phyloP scores from a whole-genome alignment of 306 rosid genomes.

The Prunus salicina region DNA sequence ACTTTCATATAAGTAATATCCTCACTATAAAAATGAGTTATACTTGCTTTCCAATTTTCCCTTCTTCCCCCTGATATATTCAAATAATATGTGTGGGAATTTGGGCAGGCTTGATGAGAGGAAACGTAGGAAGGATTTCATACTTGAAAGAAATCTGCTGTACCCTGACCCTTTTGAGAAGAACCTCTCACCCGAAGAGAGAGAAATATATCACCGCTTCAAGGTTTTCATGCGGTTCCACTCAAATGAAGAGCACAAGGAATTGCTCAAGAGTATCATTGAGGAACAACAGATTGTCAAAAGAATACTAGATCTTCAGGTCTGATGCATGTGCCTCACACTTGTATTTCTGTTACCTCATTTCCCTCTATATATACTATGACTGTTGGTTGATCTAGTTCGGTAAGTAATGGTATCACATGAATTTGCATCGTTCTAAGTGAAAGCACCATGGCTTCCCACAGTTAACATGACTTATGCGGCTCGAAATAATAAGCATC shows the following conservation, averaged over 20 bases:
- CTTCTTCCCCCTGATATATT: neutral
- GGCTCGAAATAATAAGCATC: neutral
- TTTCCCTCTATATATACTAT: neutral
- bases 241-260: constrained; percentile 65
- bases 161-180: constrained; percentile 64
- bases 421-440: neutral
- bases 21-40: neutral
- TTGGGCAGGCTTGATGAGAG: constrained; percentile 88
- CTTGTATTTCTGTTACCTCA: neutral
- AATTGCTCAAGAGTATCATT: constrained; percentile 55
- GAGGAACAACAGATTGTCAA: constrained; percentile 67
- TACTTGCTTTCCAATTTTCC: neutral
- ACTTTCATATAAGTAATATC: neutral
- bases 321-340: constrained; percentile 15
- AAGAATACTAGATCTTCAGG: constrained; percentile 86
- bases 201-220: constrained; percentile 54
- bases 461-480: neutral
- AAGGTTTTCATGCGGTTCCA: constrained; percentile 84
- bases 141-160: constrained; percentile 81
- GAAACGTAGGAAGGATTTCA: constrained; percentile 68
- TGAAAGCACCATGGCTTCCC: neutral
- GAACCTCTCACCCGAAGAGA: constrained; percentile 64
- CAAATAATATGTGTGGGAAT: constrained; percentile 9
- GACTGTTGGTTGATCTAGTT: neutral
- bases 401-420: neutral